Evolutionary conservation across 2,329 filamentous ascomycete species (phyloP), one percentile per base, ranked within the genome.

Genomic region (Ophiocordyceps camponoti-rufipedis): DNA sequence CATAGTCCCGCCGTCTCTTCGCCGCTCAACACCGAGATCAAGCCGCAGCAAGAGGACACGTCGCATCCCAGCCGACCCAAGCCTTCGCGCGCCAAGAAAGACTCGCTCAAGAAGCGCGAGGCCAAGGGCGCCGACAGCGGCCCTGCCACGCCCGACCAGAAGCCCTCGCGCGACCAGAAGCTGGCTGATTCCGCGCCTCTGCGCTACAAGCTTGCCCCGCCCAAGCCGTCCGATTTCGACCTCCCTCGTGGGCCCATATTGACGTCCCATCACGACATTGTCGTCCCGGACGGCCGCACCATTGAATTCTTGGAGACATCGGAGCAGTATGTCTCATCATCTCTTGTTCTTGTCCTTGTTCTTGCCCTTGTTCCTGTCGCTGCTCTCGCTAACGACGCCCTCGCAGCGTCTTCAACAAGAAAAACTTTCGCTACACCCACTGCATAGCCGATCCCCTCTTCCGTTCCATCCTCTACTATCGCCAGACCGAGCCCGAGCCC

Each of bases 381-480:
- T 42, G 18, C 5, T 14, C 32, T 32, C 45, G 50, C 45, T 49
- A 52, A 46, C 33, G 14, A 3, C 16, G 7, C 16, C 10, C 10
- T 3, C 11, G 16, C 41, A 75, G 74, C 56, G 73, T 77, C 14
- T 74, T 68, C 47, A 81, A 80, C 51, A 79, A 80, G 54, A 79
- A 77, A 55, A 75, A 81, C 46, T 96, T 89, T 59, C 82, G 86
- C 48, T 96, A 96, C 60, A 83, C 80, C 31, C 84, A 88, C 54
- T 93, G 85, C 58, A 88, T 95, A 52, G 86, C 87, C 52, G 88
- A 95, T 53, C 86, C 87, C 1, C 71, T 75, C 18, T 94, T 95
- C 56, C 80, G 85, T 7, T 85, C 87, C 50, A 87, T 80, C 51
- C 76, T 93, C 55, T 91, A 84, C 67, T 95, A 94, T 63, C 82